A percentile compares a stretch with the other conserved stretches of the same genome.
These are phyloP conservation scores for Flaveria robusta DNA, from an alignment of 129 eudicot genomes.

Conservation along the genomic window DNA sequence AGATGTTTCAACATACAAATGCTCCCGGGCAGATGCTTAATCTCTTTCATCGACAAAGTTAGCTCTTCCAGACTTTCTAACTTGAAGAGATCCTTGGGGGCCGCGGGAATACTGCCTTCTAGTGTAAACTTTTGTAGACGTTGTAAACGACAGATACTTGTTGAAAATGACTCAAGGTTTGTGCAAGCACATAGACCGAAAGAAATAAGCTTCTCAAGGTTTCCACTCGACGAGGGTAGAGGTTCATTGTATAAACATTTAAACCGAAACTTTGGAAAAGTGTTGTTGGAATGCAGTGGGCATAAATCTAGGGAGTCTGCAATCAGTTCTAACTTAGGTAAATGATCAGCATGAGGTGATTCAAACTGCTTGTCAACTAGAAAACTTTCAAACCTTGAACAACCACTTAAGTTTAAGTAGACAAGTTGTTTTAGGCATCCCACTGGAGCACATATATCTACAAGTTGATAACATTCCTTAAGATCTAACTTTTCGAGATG, in stretches of 20 bases:
- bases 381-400: conserved; percentile 2
- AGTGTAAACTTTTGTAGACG: neutral
- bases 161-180: neutral
- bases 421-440: conserved; percentile 6
- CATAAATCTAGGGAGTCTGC: conserved; percentile 12
- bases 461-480: neutral
- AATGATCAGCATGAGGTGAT: neutral
- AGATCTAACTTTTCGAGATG: neutral
- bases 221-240: neutral
- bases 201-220: conserved; percentile 8
- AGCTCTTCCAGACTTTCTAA: conserved; percentile 1
- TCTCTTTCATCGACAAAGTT: neutral
- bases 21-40: neutral
- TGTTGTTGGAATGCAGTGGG: conserved; percentile 2
- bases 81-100: neutral
- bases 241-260: neutral
- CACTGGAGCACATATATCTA: neutral
- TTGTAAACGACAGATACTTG: neutral
- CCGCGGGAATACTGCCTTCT: neutral
- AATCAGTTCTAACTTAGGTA: neutral
- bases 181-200: conserved; percentile 8
- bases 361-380: neutral
- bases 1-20: neutral
- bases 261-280: neutral
- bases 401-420: conserved; percentile 4